Base-by-base conservation (phyloP, 805 yeast species). In the Yarrowia phangngaensis region DNA sequence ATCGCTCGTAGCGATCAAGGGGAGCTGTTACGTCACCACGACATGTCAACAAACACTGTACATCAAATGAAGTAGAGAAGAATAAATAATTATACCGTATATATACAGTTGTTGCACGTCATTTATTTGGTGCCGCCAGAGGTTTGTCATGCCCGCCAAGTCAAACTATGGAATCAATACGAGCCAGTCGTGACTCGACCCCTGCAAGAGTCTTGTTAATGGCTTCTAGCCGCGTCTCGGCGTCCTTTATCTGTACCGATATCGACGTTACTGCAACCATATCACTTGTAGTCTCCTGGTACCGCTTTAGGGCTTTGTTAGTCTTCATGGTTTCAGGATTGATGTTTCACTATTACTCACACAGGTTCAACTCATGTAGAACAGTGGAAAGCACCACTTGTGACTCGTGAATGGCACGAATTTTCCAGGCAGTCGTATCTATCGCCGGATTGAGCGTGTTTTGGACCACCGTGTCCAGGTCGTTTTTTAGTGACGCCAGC, bases 341-440 rank as follows among this genome's bases (percentile, higher is more conserved):
- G 12, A 24, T 12, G 12, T 24, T 9, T 24, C 17, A 12, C 17
- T 11, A 22, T 6, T 17, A 55, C 56, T 46, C 48, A 53, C 58
- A 49, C 20, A 43, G 29, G 15, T 38, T 43, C 13, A 58, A 35
- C 8, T 36, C 27, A 31, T 55, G 58, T 17, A 60, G 41, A 27
- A 29, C 34, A 3, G 34, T 41, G 12, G 28, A 20, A 13, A 60
- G 43, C 7, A 52, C 54, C 13, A 48, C 38, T 33, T 60, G 63
- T 1, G 62, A 56, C 20, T 55, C 60, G 15, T 51, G 54, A 15
- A 60, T 52, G 9, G 56, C 41, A 12, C 54, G 51, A 9, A 60
- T 51, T 20, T 55, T 34, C 41, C 52, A 52, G 19, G 52, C 54
- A 5, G 55, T 52, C 11, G 53, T 31, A 14, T 58, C 59, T 8